Percentiles rank a stretch among this genome's conserved stretches.
Conservation (phyloP, 805 yeast species). For the Hagleromyces aurorensis region DNA sequence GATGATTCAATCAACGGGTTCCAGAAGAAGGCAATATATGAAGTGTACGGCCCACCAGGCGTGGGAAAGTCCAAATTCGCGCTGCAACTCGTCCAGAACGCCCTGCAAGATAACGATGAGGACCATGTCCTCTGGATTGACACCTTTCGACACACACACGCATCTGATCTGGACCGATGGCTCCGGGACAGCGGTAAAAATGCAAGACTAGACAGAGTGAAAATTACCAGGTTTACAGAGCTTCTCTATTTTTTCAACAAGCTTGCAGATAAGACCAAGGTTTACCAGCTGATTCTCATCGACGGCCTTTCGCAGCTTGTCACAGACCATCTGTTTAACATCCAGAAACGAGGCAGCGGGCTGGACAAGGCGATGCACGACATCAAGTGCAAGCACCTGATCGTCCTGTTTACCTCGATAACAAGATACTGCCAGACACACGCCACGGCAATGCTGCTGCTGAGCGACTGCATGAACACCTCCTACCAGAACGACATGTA, state of each 20-base stretch:
- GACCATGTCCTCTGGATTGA: constrained; percentile 26
- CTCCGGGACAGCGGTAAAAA: background rate
- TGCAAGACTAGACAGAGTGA: constrained; percentile 3
- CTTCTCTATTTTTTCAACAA: constrained; percentile 21
- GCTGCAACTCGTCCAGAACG: constrained; percentile 11
- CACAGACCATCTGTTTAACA: constrained; percentile 16
- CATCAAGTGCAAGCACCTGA: constrained; percentile 23
- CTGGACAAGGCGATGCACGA: constrained; percentile 17
- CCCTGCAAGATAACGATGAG: constrained; percentile 6
- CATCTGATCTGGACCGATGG: background rate
- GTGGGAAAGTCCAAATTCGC: constrained; percentile 26
- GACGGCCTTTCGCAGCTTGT: constrained; percentile 30
- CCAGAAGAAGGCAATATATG: constrained; percentile 25
- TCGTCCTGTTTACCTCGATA: constrained; percentile 20
- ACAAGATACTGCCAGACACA: constrained; percentile 23
- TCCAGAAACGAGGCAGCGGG: constrained; percentile 5
- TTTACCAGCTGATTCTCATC: constrained; percentile 20
- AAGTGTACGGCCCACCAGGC: constrained; percentile 31
- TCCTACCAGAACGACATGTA: constrained; percentile 14
- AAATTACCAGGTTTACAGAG: constrained; percentile 20
- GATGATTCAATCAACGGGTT: constrained; percentile 24
- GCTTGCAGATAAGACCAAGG: constrained; percentile 4
- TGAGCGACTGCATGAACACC: constrained; percentile 30
- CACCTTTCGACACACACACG: constrained; percentile 14
- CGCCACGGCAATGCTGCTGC: constrained; percentile 18